A percentile compares a stretch with the other conserved stretches of the same genome.
Conservation (phyloP, 495 filamentous ascomycete genomes). For the Hyaloscypha bicolor region DNA sequence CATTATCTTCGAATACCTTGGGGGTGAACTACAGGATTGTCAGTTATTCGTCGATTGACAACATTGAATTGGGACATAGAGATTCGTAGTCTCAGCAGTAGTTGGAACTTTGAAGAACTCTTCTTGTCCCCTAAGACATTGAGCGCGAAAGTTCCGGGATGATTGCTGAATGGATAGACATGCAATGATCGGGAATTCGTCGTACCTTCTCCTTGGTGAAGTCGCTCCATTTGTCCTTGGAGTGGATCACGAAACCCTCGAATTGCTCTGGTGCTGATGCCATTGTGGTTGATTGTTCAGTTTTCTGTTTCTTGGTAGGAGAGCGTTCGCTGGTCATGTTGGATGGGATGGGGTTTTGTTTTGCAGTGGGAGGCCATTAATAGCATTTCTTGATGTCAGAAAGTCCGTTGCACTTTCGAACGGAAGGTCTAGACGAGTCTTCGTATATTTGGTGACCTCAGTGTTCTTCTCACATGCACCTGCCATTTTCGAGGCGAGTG, state of each 20-base stretch:
- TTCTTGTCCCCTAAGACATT: no score
- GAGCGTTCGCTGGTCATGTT: background rate
- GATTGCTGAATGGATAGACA: background rate
- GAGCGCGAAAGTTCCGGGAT: no score
- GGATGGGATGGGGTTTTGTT: background rate
- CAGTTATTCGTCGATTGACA: background rate
- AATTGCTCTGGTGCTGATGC: constrained; percentile 63
- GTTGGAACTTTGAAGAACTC: background rate
- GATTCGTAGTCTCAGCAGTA: no score
- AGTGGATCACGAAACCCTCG: constrained; percentile 71
- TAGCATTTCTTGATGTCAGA: background rate
- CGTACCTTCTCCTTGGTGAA: constrained; percentile 68
- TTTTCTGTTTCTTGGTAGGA: constrained; percentile 25
- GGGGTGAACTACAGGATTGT: constrained; percentile 61
- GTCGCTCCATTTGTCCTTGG: constrained; percentile 57
- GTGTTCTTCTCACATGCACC: background rate
- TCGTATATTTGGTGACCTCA: background rate
- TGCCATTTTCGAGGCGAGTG: background rate
- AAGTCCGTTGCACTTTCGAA: background rate
- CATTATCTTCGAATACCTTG: constrained; percentile 75
- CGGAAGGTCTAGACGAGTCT: background rate
- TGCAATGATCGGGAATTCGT: background rate
- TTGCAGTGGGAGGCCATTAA: background rate
- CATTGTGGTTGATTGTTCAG: constrained; percentile 24
- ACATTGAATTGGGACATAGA: no score